Evolutionary conservation across 2,329 filamentous ascomycete genomes (phyloP), one percentile per base, ranked within the genome.

Genomic region (Ophiostoma fasciatum): DNA sequence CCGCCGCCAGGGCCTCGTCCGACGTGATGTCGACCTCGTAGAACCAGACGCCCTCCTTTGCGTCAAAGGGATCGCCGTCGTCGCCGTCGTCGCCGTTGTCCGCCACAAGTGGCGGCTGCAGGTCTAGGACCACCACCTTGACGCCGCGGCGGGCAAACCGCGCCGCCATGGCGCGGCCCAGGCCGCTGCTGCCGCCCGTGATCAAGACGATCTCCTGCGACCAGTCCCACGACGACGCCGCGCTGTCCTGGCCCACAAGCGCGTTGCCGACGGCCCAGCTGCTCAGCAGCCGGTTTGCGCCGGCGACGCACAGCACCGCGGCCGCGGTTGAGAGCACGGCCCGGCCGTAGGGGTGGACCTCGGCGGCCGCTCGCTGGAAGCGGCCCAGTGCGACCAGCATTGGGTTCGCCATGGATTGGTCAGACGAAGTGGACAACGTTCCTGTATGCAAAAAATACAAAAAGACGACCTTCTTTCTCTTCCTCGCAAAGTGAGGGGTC

Each of bases 101-200:
- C 3, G 23, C 33, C 1, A 38, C 28, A 21, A 35, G 45, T 55
- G 76, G 56, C 5, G 65, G 63, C 46, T 78, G 72, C 23, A 82
- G 64, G 56, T 88, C 82, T 25, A 87, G 52, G 3, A 85, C 74
- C 0, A 76, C 76, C 23, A 85, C 76, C 44, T 71, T 79, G 45
- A 81, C 62, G 1, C 69, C 71, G 41, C 58, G 61, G 51, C 75
- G 69, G 1, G 72, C 74, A n/a, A 90, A 61, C 36, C 77, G 53
- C 44, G 66, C 63, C 12, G 79, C 78, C 4, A 83, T 64, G 26
- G 67, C 58, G 15, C 67, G 71, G 12, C 82, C 82, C 48, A 88
- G 84, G 0, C 82, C 82, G 38, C 72, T 71, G 28, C 76, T 74
- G 7, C 82, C 82, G 7, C 82, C 81, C 0, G 82, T 87, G 15